phyloP scores from a whole-genome alignment of 129 eudicot genomes.

The Scalesia atractyloides region DNA sequence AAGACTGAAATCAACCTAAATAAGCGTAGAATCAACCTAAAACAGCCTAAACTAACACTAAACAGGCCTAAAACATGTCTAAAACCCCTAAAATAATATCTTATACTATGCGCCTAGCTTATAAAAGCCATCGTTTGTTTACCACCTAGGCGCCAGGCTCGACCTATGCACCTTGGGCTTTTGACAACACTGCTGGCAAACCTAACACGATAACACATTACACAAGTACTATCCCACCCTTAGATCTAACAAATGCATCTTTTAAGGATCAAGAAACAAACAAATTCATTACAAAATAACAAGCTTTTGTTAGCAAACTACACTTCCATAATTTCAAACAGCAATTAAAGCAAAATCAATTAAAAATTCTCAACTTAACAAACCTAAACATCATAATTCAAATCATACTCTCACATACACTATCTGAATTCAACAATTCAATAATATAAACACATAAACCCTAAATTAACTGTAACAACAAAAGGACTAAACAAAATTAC shows the following conservation, averaged over 20 bases:
- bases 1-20: too few relatives aligned
- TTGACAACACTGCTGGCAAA: neutral
- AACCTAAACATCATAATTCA: neutral
- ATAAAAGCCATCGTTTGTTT: too few relatives aligned
- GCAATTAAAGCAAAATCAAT: conserved; percentile 2
- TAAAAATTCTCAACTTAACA: neutral
- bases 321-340: conserved; percentile 4
- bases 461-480: neutral
- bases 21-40: too few relatives aligned
- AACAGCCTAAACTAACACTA: too few relatives aligned
- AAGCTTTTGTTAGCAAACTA: neutral
- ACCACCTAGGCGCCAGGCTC: too few relatives aligned
- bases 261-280: neutral
- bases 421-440: neutral
- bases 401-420: neutral
- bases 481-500: conserved; percentile 11
- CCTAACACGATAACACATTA: neutral
- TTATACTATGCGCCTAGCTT: too few relatives aligned
- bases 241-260: neutral
- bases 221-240: neutral
- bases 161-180: too few relatives aligned
- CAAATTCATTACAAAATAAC: neutral
- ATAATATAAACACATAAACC: conserved; percentile 5
- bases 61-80: too few relatives aligned
- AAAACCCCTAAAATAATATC: too few relatives aligned